Evolutionary conservation across 441 rosid genomes (phyloP).

Genomic region (Cnidoscolus chayamansa): DNA sequence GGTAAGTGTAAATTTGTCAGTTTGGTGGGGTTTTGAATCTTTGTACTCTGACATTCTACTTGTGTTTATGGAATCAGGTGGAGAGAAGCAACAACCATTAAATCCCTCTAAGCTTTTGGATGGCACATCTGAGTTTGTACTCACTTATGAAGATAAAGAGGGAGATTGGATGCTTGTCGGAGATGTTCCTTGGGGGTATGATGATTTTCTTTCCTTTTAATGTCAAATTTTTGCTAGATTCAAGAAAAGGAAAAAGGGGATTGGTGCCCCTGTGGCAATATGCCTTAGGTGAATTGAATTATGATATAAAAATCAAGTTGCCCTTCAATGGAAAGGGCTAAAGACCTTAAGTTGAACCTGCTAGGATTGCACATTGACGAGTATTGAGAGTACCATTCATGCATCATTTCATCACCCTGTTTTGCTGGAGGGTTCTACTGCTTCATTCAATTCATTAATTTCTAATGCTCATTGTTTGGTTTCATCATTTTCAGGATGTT

Average conservation of each 20-base stretch:
- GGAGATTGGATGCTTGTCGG: constrained; percentile 99
- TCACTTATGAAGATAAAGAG: constrained; percentile 89
- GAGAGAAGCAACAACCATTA: constrained; percentile 23
- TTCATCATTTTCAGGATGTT: constrained; percentile 58
- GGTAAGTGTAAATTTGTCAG: constrained; percentile 27
- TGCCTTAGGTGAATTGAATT: neutral
- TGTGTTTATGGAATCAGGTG: constrained; percentile 21
- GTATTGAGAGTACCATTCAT: neutral
- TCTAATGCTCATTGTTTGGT: neutral
- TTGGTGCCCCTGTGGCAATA: neutral
- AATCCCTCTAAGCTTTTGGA: constrained; percentile 50
- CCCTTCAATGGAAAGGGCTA: too few species aligned
- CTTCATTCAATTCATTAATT: neutral
- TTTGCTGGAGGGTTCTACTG: neutral
- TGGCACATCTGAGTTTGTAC: constrained; percentile 71
- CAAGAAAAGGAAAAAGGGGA: neutral
- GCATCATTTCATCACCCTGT: neutral
- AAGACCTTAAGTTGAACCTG: neutral
- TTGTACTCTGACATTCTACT: constrained; percentile 29
- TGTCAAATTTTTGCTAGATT: neutral
- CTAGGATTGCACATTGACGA: neutral
- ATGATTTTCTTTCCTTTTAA: neutral
- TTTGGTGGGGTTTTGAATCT: neutral
- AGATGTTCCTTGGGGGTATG: constrained; percentile 92
- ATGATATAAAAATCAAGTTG: neutral